These are phyloP conservation scores for Choiromyces venosus DNA, from an alignment of 495 filamentous ascomycete genomes.

Conservation along the genomic window DNA sequence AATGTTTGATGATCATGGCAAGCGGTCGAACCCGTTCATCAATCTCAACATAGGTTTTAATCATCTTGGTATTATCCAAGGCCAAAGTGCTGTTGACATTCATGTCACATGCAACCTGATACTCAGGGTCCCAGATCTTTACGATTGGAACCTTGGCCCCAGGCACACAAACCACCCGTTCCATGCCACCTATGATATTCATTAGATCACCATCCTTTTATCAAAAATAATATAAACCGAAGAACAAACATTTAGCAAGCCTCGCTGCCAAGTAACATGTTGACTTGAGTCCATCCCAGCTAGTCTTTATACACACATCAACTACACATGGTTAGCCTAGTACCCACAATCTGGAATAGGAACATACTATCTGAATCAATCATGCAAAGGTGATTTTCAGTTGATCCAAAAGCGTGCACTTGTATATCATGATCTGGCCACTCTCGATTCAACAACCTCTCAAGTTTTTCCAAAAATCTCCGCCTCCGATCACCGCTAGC, in stretches of 20 bases:
- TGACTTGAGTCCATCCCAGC: constrained; percentile 73
- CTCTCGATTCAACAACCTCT: constrained; percentile 75
- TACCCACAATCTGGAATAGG: constrained; percentile 3
- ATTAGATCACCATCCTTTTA: constrained; percentile 6
- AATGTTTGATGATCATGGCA: constrained; percentile 94
- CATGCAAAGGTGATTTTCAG: constrained; percentile 89
- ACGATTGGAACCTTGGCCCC: constrained; percentile 96
- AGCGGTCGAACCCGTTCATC: constrained; percentile 84
- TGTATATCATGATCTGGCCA: constrained; percentile 89
- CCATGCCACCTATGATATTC: constrained; percentile 72
- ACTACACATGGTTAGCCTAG: constrained; percentile 54
- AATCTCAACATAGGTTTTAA: constrained; percentile 92
- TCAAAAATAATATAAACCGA: neutral
- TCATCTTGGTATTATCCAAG: constrained; percentile 95
- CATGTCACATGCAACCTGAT: constrained; percentile 89
- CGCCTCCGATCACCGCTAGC: constrained; percentile 69
- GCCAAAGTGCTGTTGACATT: constrained; percentile 96
- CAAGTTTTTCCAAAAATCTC: constrained; percentile 75
- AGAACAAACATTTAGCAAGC: constrained; percentile 69
- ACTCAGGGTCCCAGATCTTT: constrained; percentile 96
- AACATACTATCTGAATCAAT: constrained; percentile 90
- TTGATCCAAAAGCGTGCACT: constrained; percentile 93
- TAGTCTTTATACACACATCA: constrained; percentile 93
- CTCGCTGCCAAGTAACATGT: constrained; percentile 83
- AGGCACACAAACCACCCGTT: constrained; percentile 86